phyloP scores from a whole-genome alignment of 2,329 filamentous ascomycete species.

The Talaromyces sp. region DNA sequence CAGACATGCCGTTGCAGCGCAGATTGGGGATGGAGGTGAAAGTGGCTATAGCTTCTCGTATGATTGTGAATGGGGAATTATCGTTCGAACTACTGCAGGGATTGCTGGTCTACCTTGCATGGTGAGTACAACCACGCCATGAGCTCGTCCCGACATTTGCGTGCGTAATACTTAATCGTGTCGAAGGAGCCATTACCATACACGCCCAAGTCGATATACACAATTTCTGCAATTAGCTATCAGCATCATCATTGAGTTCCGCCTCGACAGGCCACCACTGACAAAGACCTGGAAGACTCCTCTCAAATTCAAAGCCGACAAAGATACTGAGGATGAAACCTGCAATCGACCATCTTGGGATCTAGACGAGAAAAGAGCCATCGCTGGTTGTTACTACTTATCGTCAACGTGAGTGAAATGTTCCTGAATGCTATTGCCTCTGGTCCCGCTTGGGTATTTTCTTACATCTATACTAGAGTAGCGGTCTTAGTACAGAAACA shows the following conservation, averaged over 20 bases:
- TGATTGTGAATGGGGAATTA: slow-evolving; percentile 32
- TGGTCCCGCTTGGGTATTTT: background rate
- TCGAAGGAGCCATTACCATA: slow-evolving; percentile 33
- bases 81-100: slow-evolving; percentile 42
- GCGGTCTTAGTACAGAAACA: slow-evolving; percentile 22
- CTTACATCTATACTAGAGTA: background rate
- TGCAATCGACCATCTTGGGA: slow-evolving; percentile 24
- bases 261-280: slow-evolving; percentile 26
- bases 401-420: slow-evolving; percentile 37
- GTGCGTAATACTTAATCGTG: background rate
- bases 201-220: slow-evolving; percentile 29
- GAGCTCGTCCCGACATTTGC: background rate
- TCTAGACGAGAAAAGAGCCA: slow-evolving; percentile 43
- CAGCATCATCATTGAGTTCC: slow-evolving; percentile 35
- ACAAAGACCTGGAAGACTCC: slow-evolving; percentile 29
- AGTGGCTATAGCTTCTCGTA: slow-evolving; percentile 26
- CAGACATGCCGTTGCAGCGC: slow-evolving; percentile 34
- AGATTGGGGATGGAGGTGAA: slow-evolving; percentile 28
- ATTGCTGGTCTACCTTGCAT: slow-evolving; percentile 35
- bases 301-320: slow-evolving; percentile 25
- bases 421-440: background rate
- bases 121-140: slow-evolving; percentile 22
- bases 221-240: slow-evolving; percentile 38
- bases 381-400: slow-evolving; percentile 45
- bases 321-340: slow-evolving; percentile 15